Base-by-base conservation (phyloP, 1,139 yeast species). In the Suhomyces taliae region DNA sequence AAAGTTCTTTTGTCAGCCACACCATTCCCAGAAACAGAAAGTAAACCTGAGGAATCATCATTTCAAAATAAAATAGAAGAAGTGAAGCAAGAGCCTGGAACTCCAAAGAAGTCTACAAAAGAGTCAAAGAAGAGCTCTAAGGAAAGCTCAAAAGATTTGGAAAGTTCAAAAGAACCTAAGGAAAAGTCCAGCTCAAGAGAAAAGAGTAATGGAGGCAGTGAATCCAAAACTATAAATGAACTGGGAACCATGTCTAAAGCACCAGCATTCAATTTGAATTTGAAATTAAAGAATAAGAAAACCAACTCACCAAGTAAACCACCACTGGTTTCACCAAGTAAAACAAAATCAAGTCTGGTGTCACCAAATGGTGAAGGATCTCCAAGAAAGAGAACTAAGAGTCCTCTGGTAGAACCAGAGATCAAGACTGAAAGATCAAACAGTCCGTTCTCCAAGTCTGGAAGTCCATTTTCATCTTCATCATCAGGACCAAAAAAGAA, bases 401-500 rank as follows among this genome's bases (percentile, higher is more conserved):
- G 51, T 31, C 45, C 55, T 2, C 57, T 53, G 56, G 56, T 49
- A n/a, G 65, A 60, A 26, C 55, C 57, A 3, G 57, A 46, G 26
- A 32, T 46, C 24, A 46, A 55, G 43, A 7, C 38, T 3, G 54
- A 48, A 19, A 48, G 48, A 34, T 36, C 52, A 2, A 40, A 50
- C 7, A 47, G 57, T 8, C 55, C 61, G 10, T 54, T 56, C 36
- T 52, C 62, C 7, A 55, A 58, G 14, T 53, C 66, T 2, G 53
- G 53, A 7, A 63, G 67, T 45, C 70, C 70, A 11, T 65, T 64
- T 40, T 48, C 62, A 6, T 36, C 53, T 10, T 51, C 39, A 14
- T 44, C 51, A 29, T 47, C 55, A 10, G 53, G 44, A 10, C 48
- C 43, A 11, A 59, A 56, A 51, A 57, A 60, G 48, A 62, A 59